Percentiles rank a stretch among this genome's conserved stretches.
phyloP scores from a whole-genome alignment of 1,139 yeast species.

The Candida sp. region DNA sequence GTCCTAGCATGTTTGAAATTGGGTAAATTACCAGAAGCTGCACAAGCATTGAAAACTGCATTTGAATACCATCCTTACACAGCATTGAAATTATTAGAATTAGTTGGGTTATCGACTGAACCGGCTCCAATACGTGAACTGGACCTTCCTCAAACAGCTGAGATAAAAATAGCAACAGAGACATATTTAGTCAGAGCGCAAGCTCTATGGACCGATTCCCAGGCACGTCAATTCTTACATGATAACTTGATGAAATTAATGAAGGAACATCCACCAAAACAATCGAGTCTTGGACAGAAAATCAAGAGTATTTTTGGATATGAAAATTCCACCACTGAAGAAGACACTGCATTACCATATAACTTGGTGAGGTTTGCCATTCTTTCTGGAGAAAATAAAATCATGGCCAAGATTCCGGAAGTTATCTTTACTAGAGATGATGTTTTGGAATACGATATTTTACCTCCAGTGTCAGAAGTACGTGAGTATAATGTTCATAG shows the following conservation, averaged over 20 bases:
- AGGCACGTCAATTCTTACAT: slow-evolving; percentile 44
- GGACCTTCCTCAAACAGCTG: slow-evolving; percentile 20
- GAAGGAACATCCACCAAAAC: slow-evolving; percentile 8
- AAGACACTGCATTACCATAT: slow-evolving; percentile 41
- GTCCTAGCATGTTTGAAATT: slow-evolving; percentile 56
- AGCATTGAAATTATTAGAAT: slow-evolving; percentile 48
- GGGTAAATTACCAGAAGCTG: slow-evolving; percentile 42
- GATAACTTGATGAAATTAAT: slow-evolving; percentile 41
- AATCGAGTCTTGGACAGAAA: slow-evolving; percentile 6
- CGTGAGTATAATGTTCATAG: slow-evolving; percentile 24
- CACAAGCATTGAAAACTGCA: slow-evolving; percentile 44
- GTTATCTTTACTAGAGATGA: slow-evolving; percentile 61
- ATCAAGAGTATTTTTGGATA: slow-evolving; percentile 12
- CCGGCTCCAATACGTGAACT: slow-evolving; percentile 19
- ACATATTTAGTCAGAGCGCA: slow-evolving; percentile 53
- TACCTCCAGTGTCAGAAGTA: slow-evolving; percentile 51
- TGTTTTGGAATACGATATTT: slow-evolving; percentile 64
- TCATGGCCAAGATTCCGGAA: slow-evolving; percentile 67
- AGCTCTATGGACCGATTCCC: slow-evolving; percentile 46
- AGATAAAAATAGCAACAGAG: slow-evolving; percentile 36
- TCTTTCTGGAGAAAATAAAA: slow-evolving; percentile 64
- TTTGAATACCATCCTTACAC: slow-evolving; percentile 58
- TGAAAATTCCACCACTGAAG: slow-evolving; percentile 2
- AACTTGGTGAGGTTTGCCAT: slow-evolving; percentile 66
- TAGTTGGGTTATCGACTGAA: slow-evolving; percentile 24